phyloP scores from a whole-genome alignment of 345 rosid species.

The Durio zibethinus region DNA sequence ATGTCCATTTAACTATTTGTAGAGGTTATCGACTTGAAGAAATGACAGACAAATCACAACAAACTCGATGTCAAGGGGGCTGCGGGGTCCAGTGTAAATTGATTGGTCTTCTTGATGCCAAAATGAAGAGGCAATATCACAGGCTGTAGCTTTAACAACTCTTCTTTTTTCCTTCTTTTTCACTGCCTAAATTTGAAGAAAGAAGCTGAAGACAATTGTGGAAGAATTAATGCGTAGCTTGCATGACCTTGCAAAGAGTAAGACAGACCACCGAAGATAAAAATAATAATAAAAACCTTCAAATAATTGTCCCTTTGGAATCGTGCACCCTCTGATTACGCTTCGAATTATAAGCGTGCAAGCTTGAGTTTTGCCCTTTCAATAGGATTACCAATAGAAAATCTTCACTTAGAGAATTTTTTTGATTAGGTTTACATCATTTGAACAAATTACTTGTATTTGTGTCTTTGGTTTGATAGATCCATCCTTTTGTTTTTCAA shows the following conservation, averaged over 20 bases:
- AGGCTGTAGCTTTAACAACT: neutral
- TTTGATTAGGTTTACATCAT: neutral
- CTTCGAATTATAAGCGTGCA: conserved; percentile 50
- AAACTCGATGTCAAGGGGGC: neutral
- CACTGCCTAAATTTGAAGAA: neutral
- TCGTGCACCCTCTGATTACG: conserved; percentile 31
- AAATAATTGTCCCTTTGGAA: conserved; percentile 14
- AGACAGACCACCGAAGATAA: neutral
- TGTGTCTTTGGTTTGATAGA: neutral
- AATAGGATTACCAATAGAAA: neutral
- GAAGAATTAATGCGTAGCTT: conserved; percentile 56
- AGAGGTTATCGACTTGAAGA: neutral
- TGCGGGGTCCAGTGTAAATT: neutral
- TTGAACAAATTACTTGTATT: neutral
- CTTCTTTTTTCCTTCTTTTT: neutral
- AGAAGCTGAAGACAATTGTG: neutral
- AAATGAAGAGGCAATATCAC: neutral
- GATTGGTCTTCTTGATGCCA: neutral
- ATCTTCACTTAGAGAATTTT: neutral
- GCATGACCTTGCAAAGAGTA: conserved; percentile 29
- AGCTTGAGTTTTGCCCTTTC: conserved; percentile 16
- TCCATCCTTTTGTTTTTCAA: neutral
- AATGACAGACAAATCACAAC: conserved; percentile 11
- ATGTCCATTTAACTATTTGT: neutral
- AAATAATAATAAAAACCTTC: too few species aligned